Base-by-base conservation (phyloP, 1,284 basidiomycete species). In the Cryptococcus amylolentus region DNA sequence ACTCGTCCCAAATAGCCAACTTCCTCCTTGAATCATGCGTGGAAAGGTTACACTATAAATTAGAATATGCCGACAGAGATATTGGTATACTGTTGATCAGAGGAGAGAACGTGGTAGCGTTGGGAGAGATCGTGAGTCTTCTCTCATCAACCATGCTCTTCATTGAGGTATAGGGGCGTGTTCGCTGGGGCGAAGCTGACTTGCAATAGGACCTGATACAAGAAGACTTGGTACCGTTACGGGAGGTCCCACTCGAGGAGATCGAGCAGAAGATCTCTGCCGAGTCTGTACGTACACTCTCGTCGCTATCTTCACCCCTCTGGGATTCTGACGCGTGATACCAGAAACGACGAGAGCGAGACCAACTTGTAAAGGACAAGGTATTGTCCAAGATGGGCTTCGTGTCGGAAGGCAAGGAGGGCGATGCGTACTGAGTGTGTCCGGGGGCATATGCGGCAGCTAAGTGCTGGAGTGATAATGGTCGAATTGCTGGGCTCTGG, bases 61-160 rank as follows among this genome's bases (percentile, higher is more conserved):
- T 69, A 39, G 70, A 73, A 50, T 77, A 64, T 54, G 71, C 71
- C 39, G 74, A 77, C 53, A 56, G 65, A 40, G 71, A 77, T 68
- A 64, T 75, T 18, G 73, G 72, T 5, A 82, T 98, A 23, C 93
- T 91, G 75, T 83, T 98, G 63, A 92, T 99, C 64, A 85, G 96
- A 64, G 96, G 96, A 49, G 96, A 99, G 81, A 99, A 99, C 73
- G 96, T 99, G 23, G 96, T 98, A 12, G 80, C 98, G 50, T 80
- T 98, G 52, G 96, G 96, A 51, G 96, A 99, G 83, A 88, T 99
- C 57, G 95, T 97, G 72, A 73, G 91, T 84, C 38, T 28, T 18
- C 5, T 35, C 35, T 9, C 20, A 8, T 16, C 26, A n/a, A 20
- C 8, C 27, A 2, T 10, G 10, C 31, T 35, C 16, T n/a, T n/a